phyloP scores from a whole-genome alignment of 2,329 filamentous ascomycete species.

The Blastomyces silverae region DNA sequence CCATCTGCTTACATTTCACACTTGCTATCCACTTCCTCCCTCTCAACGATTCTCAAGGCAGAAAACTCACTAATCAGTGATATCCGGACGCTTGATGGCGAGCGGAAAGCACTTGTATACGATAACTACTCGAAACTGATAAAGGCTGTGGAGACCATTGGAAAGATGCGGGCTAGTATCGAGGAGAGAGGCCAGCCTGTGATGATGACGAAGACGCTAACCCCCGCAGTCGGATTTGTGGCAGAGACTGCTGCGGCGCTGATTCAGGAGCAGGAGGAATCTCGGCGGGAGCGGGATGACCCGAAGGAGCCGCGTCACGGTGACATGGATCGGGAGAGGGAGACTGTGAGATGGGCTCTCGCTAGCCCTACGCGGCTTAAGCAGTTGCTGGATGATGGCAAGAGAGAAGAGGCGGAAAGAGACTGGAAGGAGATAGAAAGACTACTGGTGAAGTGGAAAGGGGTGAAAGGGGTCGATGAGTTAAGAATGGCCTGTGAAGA shows the following conservation, averaged over 20 bases:
- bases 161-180: conserved; percentile 53
- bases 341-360: conserved; percentile 44
- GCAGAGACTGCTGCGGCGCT: conserved; percentile 39
- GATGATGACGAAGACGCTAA: conserved; percentile 42
- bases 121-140: conserved; percentile 98
- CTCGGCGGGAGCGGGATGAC: conserved; percentile 25
- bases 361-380: conserved; percentile 37
- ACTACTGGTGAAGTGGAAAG: conserved; percentile 39
- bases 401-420: conserved; percentile 36
- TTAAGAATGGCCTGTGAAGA: conserved; percentile 37
- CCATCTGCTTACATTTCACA: conserved; percentile 52
- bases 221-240: conserved; percentile 40
- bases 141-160: conserved; percentile 90
- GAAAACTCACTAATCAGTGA: conserved; percentile 52
- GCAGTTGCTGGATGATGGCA: conserved; percentile 34
- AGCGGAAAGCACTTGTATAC: conserved; percentile 95
- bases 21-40: conserved; percentile 37
- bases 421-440: conserved; percentile 39
- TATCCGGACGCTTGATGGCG: conserved; percentile 82
- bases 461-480: conserved; percentile 40
- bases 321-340: conserved; percentile 30
- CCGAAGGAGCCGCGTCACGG: conserved; percentile 24
- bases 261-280: conserved; percentile 37
- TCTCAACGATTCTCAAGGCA: conserved; percentile 41
- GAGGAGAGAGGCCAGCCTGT: conserved; percentile 42